These are phyloP conservation scores for Pisolithus orientalis DNA, from an alignment of 768 basidiomycete species.

Conservation along the genomic window DNA sequence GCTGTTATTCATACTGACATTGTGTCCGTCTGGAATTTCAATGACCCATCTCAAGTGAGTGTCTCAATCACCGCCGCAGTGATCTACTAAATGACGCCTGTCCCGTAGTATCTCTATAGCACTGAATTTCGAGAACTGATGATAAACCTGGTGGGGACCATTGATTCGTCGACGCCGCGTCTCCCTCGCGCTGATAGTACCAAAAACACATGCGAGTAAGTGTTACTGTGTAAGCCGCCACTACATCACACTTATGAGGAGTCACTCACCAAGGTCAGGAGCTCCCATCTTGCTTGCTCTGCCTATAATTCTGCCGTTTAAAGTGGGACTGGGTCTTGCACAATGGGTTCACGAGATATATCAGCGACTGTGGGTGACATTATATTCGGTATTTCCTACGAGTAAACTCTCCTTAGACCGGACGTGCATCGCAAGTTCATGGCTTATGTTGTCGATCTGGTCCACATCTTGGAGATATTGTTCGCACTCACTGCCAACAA, in stretches of 20 bases:
- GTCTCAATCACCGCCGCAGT: no score
- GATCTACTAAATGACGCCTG: background rate
- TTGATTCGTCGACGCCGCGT: no score
- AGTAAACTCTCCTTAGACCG: background rate
- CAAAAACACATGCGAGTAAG: no score
- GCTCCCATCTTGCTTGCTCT: background rate
- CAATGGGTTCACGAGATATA: conserved; percentile 1
- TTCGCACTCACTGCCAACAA: background rate
- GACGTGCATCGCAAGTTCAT: background rate
- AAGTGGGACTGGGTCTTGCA: background rate
- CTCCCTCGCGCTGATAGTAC: no score
- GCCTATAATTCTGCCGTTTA: background rate
- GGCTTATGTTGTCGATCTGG: background rate
- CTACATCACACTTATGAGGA: no score
- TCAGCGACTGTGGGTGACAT: conserved; percentile 1
- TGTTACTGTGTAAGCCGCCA: no score
- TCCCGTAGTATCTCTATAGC: no score
- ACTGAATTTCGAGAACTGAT: no score
- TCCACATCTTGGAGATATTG: background rate
- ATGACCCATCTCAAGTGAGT: conserved; percentile 5
- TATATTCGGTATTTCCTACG: background rate
- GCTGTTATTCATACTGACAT: conserved; percentile 14
- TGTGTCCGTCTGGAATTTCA: conserved; percentile 14
- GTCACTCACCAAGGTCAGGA: no score
- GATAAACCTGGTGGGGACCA: no score